Base-by-base conservation (phyloP, 2,329 filamentous ascomycete species). In the Arthrocladium fulminans region DNA sequence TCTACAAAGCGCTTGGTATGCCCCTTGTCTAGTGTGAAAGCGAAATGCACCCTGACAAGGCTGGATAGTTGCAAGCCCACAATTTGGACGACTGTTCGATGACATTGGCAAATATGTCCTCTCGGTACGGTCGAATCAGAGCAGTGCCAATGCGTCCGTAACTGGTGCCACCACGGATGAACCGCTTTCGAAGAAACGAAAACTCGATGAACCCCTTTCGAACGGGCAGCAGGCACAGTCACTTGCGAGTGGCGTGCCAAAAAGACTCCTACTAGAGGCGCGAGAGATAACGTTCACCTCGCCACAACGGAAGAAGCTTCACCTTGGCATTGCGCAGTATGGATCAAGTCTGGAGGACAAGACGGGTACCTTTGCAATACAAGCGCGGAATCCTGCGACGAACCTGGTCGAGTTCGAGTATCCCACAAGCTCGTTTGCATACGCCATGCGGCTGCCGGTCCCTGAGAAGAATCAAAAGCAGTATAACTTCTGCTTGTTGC, bases 401-500 rank as follows among this genome's bases (percentile, higher is more conserved):
- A 71, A 69, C 37, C 66, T 70, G 49, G 66, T 80, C 37, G 76
- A 79, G 54, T 76, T 77, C 59, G 71, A 71, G 13, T 63, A 79
- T 15, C 48, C 55, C 3, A 22, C 54, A 12, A 32, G 45, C 24
- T 42, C 49, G 29, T 54, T 58, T 67, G 76, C 77, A 45, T 74
- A 81, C 59, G 68, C 77, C 43, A 69, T 82, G 54, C 80, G 77
- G 56, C 67, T 83, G 32, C 79, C 79, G 0, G 73, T 83, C 2
- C 80, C 80, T 3, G 80, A 83, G 57, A 83, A 82, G 59, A 72
- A 77, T 3, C 75, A 80, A 52, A 74, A 76, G 47, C 77, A 81
- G 57, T 76, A 76, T 63, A 80, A 79, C 56, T 82, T 81, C 59
- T 74, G 79, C 57, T 63, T 83, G 35, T 69, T 83, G 34, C 77